Percentiles rank a stretch among this genome's conserved stretches.
Conservation (phyloP, 108 stramenopile species). For the Cyclotella atomus region DNA sequence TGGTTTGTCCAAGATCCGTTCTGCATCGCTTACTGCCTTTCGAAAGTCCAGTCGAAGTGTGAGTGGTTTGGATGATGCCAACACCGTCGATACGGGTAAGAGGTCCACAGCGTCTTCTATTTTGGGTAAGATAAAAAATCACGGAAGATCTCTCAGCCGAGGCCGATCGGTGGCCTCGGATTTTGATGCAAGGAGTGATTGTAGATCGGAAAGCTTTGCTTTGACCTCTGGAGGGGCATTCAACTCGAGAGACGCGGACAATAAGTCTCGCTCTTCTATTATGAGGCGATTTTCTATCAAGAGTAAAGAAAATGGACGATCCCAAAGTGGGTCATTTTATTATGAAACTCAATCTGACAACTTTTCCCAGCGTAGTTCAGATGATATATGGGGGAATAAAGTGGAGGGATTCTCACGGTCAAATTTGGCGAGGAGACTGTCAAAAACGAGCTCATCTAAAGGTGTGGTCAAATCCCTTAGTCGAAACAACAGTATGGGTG, state of each 20-base stretch:
- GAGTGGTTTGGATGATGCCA: background rate
- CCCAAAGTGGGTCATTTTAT: background rate
- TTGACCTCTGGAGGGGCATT: background rate
- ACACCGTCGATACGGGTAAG: conserved; percentile 26
- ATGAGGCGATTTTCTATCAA: background rate
- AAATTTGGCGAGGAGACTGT: background rate
- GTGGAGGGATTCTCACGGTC: background rate
- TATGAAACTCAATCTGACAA: background rate
- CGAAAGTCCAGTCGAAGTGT: background rate
- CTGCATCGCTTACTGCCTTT: conserved; percentile 34
- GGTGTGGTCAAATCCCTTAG: background rate
- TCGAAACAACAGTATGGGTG: background rate
- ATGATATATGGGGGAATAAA: background rate
- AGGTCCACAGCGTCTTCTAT: conserved; percentile 5
- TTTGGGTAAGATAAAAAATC: background rate
- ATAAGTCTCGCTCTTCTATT: conserved; percentile 1
- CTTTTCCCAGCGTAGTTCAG: background rate
- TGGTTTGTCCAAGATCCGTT: conserved; percentile 43
- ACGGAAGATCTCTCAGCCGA: conserved; percentile 21
- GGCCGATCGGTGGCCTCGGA: conserved; percentile 5
- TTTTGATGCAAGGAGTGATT: background rate
- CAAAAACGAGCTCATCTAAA: too few species aligned
- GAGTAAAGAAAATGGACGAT: background rate
- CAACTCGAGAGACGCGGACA: background rate
- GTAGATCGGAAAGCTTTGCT: conserved; percentile 15